Evolutionary conservation across 306 rosid species (phyloP).

Genomic region (Rubus parviflorus): DNA sequence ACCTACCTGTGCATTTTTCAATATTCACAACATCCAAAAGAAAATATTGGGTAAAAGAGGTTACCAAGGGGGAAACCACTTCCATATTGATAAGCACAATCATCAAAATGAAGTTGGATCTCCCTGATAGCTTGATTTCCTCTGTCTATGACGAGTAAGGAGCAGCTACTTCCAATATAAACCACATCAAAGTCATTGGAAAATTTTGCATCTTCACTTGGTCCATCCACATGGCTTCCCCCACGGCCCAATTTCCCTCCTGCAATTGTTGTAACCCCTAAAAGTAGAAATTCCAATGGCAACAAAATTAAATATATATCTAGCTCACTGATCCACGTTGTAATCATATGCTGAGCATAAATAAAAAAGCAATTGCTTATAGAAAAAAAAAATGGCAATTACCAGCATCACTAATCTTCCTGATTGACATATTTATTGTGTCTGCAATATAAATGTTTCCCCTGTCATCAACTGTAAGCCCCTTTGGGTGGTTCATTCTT

Average conservation of each 20-base stretch:
- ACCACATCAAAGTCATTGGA: slow-evolving; percentile 91
- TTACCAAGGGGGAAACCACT: slow-evolving; percentile 88
- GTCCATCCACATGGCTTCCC: slow-evolving; percentile 85
- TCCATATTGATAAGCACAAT: slow-evolving; percentile 90
- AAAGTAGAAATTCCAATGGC: slow-evolving; percentile 26
- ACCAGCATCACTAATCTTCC: slow-evolving; percentile 93
- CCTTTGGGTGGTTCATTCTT: slow-evolving; percentile 85
- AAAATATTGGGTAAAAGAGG: slow-evolving; percentile 14
- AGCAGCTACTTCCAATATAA: slow-evolving; percentile 90
- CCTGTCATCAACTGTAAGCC: slow-evolving; percentile 82
- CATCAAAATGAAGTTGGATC: slow-evolving; percentile 89
- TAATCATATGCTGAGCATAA: slow-evolving; percentile 9
- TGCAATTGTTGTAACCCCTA: slow-evolving; percentile 91
- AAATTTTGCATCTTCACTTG: slow-evolving; percentile 88
- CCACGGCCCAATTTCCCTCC: slow-evolving; percentile 84
- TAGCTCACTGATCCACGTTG: neutral
- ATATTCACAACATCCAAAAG: slow-evolving; percentile 16
- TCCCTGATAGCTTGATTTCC: slow-evolving; percentile 86
- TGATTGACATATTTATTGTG: slow-evolving; percentile 80
- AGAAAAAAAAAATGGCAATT: slow-evolving; percentile 7
- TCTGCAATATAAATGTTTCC: slow-evolving; percentile 92
- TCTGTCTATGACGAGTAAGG: slow-evolving; percentile 76
- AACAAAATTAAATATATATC: slow-evolving; percentile 14
- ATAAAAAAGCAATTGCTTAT: neutral
- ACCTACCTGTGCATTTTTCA: slow-evolving; percentile 12